Evolutionary conservation across 495 filamentous ascomycete genomes (phyloP).

Genomic region (Articulospora tetracladia): DNA sequence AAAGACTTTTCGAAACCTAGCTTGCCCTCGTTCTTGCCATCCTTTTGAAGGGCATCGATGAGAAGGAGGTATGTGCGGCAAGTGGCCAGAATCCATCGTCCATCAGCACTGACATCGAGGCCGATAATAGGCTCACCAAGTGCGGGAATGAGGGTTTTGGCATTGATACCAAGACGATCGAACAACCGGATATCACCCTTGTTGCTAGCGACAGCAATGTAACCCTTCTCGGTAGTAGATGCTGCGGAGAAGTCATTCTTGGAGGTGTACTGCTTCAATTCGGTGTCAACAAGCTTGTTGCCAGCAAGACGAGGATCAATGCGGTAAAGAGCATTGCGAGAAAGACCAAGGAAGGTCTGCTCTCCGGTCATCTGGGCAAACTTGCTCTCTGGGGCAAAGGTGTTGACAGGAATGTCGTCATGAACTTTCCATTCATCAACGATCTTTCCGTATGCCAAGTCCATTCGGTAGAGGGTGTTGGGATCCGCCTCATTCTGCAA

Average conservation of each 20-base stretch:
- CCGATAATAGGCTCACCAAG: slow-evolving; percentile 94
- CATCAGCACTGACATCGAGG: slow-evolving; percentile 90
- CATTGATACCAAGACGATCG: slow-evolving; percentile 92
- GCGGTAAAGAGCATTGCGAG: slow-evolving; percentile 86
- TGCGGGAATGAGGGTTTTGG: slow-evolving; percentile 94
- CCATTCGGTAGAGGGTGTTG: slow-evolving; percentile 95
- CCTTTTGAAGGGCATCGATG: slow-evolving; percentile 84
- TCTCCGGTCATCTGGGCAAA: slow-evolving; percentile 96
- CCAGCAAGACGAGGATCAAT: slow-evolving; percentile 89
- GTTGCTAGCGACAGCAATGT: slow-evolving; percentile 93
- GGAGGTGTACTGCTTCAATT: slow-evolving; percentile 90
- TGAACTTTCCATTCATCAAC: slow-evolving; percentile 99
- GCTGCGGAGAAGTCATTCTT: slow-evolving; percentile 96
- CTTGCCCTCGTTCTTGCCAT: slow-evolving; percentile 95
- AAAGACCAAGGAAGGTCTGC: slow-evolving; percentile 90
- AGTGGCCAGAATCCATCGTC: slow-evolving; percentile 91
- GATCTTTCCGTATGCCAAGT: slow-evolving; percentile 97
- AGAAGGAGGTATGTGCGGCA: slow-evolving; percentile 94
- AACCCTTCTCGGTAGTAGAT: slow-evolving; percentile 92
- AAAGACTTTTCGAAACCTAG: slow-evolving; percentile 95
- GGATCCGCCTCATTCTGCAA: slow-evolving; percentile 81
- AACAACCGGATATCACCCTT: slow-evolving; percentile 98
- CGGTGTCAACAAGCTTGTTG: slow-evolving; percentile 86
- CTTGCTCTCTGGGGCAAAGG: slow-evolving; percentile 94
- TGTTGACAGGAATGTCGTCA: slow-evolving; percentile 88